These are phyloP conservation scores for Parietichytrium sp. DNA, from an alignment of 108 stramenopile genomes.

Conservation along the genomic window DNA sequence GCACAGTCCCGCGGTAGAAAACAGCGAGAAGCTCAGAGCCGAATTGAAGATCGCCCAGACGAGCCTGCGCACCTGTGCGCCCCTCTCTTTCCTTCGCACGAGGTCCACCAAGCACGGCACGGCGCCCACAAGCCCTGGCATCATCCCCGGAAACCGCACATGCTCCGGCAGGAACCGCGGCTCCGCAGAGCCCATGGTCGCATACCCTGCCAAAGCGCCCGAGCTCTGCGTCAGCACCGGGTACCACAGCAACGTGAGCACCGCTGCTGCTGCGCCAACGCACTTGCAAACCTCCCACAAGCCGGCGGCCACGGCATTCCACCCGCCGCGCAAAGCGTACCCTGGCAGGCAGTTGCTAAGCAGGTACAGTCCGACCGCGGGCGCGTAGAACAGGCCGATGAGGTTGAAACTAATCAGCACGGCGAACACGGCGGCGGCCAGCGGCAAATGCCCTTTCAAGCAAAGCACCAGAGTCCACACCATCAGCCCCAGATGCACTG, in stretches of 20 bases:
- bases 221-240: neutral
- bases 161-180: no score
- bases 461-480: conserved; percentile 7
- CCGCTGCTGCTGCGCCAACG: neutral
- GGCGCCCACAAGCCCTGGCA: neutral
- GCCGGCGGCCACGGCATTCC: neutral
- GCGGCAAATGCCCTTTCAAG: neutral
- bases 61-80: neutral
- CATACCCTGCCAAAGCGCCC: neutral
- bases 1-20: neutral
- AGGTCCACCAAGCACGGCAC: neutral
- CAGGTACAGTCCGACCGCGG: neutral
- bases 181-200: neutral
- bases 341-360: no score
- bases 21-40: neutral
- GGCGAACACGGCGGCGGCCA: neutral
- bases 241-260: neutral
- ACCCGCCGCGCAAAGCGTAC: neutral
- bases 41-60: conserved; percentile 27
- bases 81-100: neutral
- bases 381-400: neutral
- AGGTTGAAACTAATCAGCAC: neutral
- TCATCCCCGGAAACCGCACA: neutral
- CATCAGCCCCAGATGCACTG: neutral
- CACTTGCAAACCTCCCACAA: neutral